Percentiles rank a stretch among this genome's conserved stretches.
These are phyloP conservation scores for Marasmius sp. DNA, from an alignment of 1,284 basidiomycete species.

Conservation along the genomic window DNA sequence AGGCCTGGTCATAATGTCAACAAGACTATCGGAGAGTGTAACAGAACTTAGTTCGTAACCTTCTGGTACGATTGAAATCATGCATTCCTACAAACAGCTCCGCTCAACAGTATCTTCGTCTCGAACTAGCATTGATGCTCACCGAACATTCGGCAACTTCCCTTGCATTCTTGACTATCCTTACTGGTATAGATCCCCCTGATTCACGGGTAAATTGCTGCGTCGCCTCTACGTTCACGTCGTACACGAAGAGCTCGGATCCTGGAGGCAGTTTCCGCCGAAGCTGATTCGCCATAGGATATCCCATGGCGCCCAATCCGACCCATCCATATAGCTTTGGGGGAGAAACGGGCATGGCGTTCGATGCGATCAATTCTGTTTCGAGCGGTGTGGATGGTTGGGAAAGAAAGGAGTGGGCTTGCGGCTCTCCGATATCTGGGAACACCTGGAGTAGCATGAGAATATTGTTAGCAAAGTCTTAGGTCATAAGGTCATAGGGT, in stretches of 20 bases:
- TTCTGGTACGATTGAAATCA: slow-evolving; percentile 40
- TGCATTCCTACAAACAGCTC: slow-evolving; percentile 27
- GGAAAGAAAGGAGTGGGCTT: background rate
- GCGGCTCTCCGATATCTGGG: background rate
- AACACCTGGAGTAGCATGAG: background rate
- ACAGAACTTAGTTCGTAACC: slow-evolving; percentile 18
- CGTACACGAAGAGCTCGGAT: slow-evolving; percentile 31
- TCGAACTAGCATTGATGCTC: slow-evolving; percentile 10
- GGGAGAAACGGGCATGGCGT: slow-evolving; percentile 13
- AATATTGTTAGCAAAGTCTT: background rate
- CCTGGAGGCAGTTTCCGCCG: slow-evolving; percentile 26
- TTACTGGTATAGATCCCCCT: slow-evolving; percentile 18
- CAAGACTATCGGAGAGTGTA: background rate
- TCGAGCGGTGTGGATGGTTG: background rate
- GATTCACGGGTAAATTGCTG: slow-evolving; percentile 25
- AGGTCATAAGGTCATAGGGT: background rate
- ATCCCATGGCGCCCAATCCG: slow-evolving; percentile 41
- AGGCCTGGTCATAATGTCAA: slow-evolving; percentile 21
- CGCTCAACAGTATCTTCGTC: background rate
- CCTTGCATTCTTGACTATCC: slow-evolving; percentile 23
- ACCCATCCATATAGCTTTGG: slow-evolving; percentile 35
- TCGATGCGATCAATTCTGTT: slow-evolving; percentile 1
- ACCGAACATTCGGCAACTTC: slow-evolving; percentile 37
- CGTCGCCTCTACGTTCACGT: slow-evolving; percentile 27
- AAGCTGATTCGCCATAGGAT: slow-evolving; percentile 38